Base-by-base conservation (phyloP, 1,284 basidiomycete species). In the Sporisorium exsertum region DNA sequence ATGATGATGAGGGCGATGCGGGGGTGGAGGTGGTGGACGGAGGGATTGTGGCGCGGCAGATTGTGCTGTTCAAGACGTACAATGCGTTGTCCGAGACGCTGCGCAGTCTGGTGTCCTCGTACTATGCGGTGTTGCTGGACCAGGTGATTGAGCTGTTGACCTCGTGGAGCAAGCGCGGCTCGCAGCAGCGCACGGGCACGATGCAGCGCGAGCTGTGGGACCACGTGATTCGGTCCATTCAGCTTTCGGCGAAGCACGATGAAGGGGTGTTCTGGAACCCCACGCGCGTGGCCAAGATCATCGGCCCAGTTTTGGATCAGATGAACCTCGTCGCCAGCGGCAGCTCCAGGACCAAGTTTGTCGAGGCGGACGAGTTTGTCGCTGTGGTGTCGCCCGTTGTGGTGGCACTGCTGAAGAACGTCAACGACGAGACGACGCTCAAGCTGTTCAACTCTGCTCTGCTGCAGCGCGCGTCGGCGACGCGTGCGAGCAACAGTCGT, bases 231-330 rank as follows among this genome's bases (percentile, higher is more conserved):
- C 85, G 88, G 15, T 89, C 90, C 4, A 82, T 97, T 6, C 88
- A 89, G 2, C 92, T 91, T 79, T 92, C 91, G 26, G 89, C 97
- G 64, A 88, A 88, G 58, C 89, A 89, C 46, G 95, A 98, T 82
- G 93, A 97, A 77, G 92, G 91, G 78, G 89, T 93, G 20, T 97
- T 93, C 88, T 97, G 95, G 95, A 91, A 92, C 26, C 91, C 94
- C 66, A 90, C 93, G 73, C 91, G 91, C 64, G 86, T 94, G 22
- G 88, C 90, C 20, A 89, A 90, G 72, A 86, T 94, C 16, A 84
- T 90, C 1, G 85, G 89, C 1, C 87, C 89, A 0, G 83, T 95
- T 26, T 87, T 92, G 20, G 87, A 88, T 26, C 94, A 95, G 86
- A 87, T 93, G 56, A 55, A 55, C 33, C 32, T 68, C 33, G 58